phyloP scores from a whole-genome alignment of 371 early-diverging fungal genomes.

The Mortierella polycephala region DNA sequence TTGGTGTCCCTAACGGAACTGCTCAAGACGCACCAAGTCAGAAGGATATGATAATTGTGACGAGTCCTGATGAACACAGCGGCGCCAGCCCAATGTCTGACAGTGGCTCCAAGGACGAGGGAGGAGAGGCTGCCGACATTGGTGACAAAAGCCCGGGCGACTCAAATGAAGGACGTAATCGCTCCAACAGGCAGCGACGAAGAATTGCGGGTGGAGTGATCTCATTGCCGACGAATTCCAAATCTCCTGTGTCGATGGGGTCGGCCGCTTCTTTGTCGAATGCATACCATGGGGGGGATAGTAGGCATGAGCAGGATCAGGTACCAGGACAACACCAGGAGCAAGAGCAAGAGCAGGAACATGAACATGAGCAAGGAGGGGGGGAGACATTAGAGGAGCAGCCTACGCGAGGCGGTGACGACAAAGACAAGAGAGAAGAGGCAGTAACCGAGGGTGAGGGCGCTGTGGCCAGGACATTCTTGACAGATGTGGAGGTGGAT shows the following conservation, averaged over 20 bases:
- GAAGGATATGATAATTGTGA: not conserved
- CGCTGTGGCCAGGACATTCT: not conserved
- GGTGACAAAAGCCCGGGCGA: conserved; percentile 9
- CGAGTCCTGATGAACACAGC: conserved; percentile 1
- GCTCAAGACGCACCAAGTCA: not conserved
- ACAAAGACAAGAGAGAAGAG: too few relatives aligned
- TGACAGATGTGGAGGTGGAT: conserved; percentile 10
- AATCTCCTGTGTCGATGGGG: conserved; percentile 11
- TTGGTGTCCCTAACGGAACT: too few relatives aligned
- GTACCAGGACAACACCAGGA: not conserved
- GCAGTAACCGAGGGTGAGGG: too few relatives aligned
- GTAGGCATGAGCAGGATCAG: not conserved
- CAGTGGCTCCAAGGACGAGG: not conserved
- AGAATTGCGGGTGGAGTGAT: conserved; percentile 47
- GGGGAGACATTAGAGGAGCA: too few relatives aligned
- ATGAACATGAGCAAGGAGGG: not conserved
- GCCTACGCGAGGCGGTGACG: too few relatives aligned
- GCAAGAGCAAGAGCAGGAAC: not conserved
- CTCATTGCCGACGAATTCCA: conserved; percentile 16
- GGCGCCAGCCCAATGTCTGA: conserved; percentile 1
- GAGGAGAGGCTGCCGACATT: not conserved
- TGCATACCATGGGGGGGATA: conserved; percentile 12
- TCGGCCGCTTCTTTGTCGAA: conserved; percentile 34
- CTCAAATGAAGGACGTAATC: conserved; percentile 1
- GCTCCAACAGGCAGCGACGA: conserved; percentile 19